Evolutionary conservation across 2,329 filamentous ascomycete species (phyloP).

Genomic region (Byssoonygena ceratinophila): DNA sequence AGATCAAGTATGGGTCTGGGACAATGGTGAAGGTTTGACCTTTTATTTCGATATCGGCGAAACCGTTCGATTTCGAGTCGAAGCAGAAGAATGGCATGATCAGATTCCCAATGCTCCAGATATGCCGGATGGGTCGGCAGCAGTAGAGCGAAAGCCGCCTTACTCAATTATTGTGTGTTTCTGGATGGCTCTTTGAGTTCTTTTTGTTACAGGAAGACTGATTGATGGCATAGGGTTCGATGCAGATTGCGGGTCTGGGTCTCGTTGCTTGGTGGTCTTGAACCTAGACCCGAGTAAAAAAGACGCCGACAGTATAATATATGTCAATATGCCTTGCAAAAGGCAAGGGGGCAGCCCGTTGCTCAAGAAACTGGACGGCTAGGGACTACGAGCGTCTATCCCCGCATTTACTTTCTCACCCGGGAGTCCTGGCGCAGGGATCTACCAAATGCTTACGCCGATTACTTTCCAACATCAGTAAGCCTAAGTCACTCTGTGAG

Average conservation of each 20-base stretch:
- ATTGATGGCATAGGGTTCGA: conserved; percentile 32
- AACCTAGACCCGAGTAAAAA: neutral
- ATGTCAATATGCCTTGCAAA: neutral
- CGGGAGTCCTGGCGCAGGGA: too few species aligned
- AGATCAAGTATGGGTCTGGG: conserved; percentile 78
- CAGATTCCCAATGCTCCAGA: conserved; percentile 64
- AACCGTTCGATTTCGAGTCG: conserved; percentile 72
- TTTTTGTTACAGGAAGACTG: neutral
- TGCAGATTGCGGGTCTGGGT: conserved; percentile 39
- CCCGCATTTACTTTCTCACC: too few species aligned
- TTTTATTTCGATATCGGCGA: conserved; percentile 88
- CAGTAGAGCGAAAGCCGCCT: conserved; percentile 49
- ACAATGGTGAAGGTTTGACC: conserved; percentile 56
- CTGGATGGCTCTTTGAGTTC: neutral
- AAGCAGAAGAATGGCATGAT: conserved; percentile 84
- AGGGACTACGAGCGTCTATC: too few species aligned
- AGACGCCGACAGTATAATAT: neutral
- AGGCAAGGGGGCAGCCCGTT: neutral
- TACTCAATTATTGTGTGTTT: conserved; percentile 37
- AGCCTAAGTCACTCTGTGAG: too few species aligned
- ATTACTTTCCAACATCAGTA: too few species aligned
- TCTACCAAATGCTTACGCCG: too few species aligned
- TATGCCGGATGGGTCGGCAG: conserved; percentile 48
- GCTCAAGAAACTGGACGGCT: too few species aligned
- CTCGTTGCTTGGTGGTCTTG: conserved; percentile 38